phyloP scores from a whole-genome alignment of 192 early-diverging fungal genomes.

The Rhizophagus clarus region DNA sequence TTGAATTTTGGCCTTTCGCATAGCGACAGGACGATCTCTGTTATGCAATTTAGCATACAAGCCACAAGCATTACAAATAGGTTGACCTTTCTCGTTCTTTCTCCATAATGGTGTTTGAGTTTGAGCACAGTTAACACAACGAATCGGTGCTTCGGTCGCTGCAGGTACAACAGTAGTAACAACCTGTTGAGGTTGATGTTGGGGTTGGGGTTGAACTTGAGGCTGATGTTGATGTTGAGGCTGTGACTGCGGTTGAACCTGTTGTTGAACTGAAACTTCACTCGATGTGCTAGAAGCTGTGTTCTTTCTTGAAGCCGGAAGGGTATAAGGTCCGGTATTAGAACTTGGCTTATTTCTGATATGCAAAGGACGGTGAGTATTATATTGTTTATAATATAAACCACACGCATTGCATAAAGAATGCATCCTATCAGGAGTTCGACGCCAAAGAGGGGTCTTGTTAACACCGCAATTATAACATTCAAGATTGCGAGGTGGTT shows the following conservation, averaged over 20 bases:
- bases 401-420: constrained; percentile 87
- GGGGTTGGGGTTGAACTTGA: constrained; percentile 28
- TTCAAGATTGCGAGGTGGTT: constrained; percentile 53
- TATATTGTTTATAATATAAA: constrained; percentile 67
- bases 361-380: constrained; percentile 58
- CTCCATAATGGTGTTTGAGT: constrained; percentile 81
- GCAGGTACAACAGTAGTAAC: constrained; percentile 13
- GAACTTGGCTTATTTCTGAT: constrained; percentile 55
- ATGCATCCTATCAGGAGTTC: constrained; percentile 74
- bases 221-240: constrained; percentile 24
- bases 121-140: constrained; percentile 70
- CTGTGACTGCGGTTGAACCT: constrained; percentile 5
- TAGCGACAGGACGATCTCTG: constrained; percentile 77
- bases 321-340: constrained; percentile 40
- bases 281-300: constrained; percentile 2
- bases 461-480: constrained; percentile 81
- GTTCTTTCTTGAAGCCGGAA: constrained; percentile 32
- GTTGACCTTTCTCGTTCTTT: constrained; percentile 69
- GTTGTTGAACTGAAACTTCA: constrained; percentile 1
- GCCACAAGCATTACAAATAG: constrained; percentile 82
- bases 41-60: constrained; percentile 94
- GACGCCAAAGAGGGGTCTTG: constrained; percentile 78
- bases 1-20: constrained; percentile 72
- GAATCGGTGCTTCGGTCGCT: constrained; percentile 15
- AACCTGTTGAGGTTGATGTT: constrained; percentile 34